These are phyloP conservation scores for Calocybe gangraenosa DNA, from an alignment of 768 basidiomycete species.

Conservation along the genomic window DNA sequence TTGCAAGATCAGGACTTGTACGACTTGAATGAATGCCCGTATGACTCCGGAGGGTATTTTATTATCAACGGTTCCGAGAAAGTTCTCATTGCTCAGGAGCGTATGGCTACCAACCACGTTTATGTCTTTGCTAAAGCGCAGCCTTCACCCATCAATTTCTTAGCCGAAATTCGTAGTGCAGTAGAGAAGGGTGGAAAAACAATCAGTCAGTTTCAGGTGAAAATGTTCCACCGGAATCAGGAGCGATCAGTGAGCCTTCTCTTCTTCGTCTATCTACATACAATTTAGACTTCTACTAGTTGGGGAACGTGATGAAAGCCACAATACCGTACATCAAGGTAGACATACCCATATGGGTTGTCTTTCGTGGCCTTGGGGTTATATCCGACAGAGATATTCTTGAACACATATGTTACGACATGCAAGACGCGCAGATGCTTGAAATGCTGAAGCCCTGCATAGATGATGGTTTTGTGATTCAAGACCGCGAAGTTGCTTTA, in stretches of 20 bases:
- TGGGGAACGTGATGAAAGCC: constrained; percentile 92
- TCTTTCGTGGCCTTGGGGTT: constrained; percentile 96
- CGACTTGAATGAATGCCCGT: constrained; percentile 96
- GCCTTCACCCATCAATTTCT: constrained; percentile 91
- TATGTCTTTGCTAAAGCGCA: constrained; percentile 99
- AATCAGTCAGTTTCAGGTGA: constrained; percentile 95
- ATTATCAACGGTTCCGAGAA: constrained; percentile 99
- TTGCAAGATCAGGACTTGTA: constrained; percentile 78
- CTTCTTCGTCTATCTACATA: constrained; percentile 4
- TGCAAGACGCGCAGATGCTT: constrained; percentile 92
- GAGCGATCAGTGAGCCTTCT: constrained; percentile 74
- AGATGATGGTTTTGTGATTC: constrained; percentile 97
- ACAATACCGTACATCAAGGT: constrained; percentile 98
- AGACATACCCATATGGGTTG: constrained; percentile 98
- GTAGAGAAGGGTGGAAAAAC: constrained; percentile 99
- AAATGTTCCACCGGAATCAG: constrained; percentile 90
- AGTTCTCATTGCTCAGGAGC: constrained; percentile 98
- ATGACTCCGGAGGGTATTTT: constrained; percentile 98
- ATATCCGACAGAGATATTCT: constrained; percentile 97
- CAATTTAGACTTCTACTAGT: constrained; percentile 34
- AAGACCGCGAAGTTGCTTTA: constrained; percentile 93
- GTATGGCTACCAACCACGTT: constrained; percentile 99
- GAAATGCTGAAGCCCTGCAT: constrained; percentile 99
- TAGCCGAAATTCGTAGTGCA: constrained; percentile 95
- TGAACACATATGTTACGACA: constrained; percentile 97